Evolutionary conservation across 2,329 filamentous ascomycete genomes (phyloP).

Genomic region (Aspergillus eucalypticola): DNA sequence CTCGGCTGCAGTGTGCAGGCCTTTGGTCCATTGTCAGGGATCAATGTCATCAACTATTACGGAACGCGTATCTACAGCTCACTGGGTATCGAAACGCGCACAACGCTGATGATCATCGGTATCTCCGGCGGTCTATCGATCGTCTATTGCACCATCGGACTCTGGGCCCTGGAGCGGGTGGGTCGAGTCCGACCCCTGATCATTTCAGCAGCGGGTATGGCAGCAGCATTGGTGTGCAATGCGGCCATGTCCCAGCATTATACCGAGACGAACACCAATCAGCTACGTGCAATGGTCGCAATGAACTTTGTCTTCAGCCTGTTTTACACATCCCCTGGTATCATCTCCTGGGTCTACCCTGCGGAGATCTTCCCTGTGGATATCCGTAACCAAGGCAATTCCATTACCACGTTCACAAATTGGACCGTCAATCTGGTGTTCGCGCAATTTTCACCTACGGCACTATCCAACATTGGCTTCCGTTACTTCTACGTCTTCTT

Average conservation of each 20-base stretch:
- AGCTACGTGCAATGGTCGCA: slow-evolving; percentile 46
- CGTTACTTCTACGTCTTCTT: slow-evolving; percentile 51
- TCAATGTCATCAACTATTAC: slow-evolving; percentile 51
- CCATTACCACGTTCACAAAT: slow-evolving; percentile 46
- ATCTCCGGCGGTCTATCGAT: slow-evolving; percentile 52
- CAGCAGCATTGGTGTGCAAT: slow-evolving; percentile 38
- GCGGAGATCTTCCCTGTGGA: slow-evolving; percentile 49
- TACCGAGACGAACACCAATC: slow-evolving; percentile 35
- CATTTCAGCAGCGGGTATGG: slow-evolving; percentile 43
- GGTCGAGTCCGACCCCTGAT: slow-evolving; percentile 52
- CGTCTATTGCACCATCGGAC: slow-evolving; percentile 47
- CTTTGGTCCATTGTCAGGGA: slow-evolving; percentile 50
- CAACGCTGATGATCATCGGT: slow-evolving; percentile 52
- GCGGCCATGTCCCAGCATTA: slow-evolving; percentile 41
- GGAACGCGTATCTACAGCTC: slow-evolving; percentile 46
- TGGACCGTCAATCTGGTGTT: slow-evolving; percentile 51
- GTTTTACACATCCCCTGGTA: slow-evolving; percentile 45
- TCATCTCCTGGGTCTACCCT: slow-evolving; percentile 49
- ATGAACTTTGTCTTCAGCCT: slow-evolving; percentile 50
- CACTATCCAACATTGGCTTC: slow-evolving; percentile 45
- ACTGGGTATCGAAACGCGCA: slow-evolving; percentile 46
- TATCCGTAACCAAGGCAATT: slow-evolving; percentile 42
- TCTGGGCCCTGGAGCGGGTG: slow-evolving; percentile 47
- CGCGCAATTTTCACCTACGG: slow-evolving; percentile 50
- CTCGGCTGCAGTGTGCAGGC: slow-evolving; percentile 50